A percentile compares a stretch with the other conserved stretches of the same genome.
These are phyloP conservation scores for Syzygium aromaticum DNA, from an alignment of 345 rosid species.

Conservation along the genomic window DNA sequence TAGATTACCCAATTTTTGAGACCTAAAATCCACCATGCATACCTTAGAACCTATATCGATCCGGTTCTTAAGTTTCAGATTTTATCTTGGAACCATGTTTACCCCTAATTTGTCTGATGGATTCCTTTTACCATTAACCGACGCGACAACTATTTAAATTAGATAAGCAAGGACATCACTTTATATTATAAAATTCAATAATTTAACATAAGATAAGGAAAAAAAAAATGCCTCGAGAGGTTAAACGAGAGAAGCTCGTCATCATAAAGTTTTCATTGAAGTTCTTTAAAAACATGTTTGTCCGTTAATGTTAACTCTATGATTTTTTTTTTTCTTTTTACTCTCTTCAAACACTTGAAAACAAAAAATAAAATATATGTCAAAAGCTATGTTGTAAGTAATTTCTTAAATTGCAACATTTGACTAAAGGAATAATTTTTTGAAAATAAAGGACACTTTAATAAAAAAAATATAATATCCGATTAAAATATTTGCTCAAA, in stretches of 20 bases:
- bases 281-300: not conserved
- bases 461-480: accelerated
- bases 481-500: not conserved
- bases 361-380: not conserved
- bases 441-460: not conserved
- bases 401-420: not conserved
- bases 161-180: not conserved
- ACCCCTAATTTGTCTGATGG: not conserved
- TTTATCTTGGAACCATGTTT: no score
- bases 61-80: no score
- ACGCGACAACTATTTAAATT: not conserved
- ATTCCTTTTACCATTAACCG: not conserved
- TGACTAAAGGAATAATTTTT: not conserved
- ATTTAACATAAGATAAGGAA: not conserved
- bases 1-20: no score
- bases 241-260: no score
- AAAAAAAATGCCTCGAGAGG: no score
- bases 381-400: not conserved
- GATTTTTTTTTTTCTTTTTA: not conserved
- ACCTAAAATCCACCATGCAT: no score
- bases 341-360: not conserved
- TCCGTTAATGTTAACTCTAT: not conserved
- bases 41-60: no score
- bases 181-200: not conserved
- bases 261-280: no score